Evolutionary conservation across 139 green algal genomes (phyloP).

Genomic region (Chloropicon primus): DNA sequence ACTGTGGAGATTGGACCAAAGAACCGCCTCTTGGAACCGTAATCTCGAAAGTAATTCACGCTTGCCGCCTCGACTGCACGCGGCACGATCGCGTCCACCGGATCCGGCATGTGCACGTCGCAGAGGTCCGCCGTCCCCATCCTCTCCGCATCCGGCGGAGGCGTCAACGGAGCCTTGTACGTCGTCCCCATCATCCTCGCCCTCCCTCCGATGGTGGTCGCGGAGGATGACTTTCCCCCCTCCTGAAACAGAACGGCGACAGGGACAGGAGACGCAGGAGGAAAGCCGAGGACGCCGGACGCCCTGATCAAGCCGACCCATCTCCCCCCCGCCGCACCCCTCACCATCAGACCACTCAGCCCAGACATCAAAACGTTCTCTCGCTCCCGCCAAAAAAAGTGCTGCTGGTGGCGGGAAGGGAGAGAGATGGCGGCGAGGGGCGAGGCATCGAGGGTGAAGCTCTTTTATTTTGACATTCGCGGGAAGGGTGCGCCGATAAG

Average conservation of each 20-base stretch:
- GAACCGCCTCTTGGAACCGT: slow-evolving; percentile 52
- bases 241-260: too few species aligned
- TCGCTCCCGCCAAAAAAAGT: too few species aligned
- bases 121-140: slow-evolving; percentile 68
- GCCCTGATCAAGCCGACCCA: too few species aligned
- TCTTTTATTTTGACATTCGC: not conserved
- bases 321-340: too few species aligned
- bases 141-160: slow-evolving; percentile 46
- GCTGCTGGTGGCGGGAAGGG: not conserved
- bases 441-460: not conserved
- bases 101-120: slow-evolving; percentile 52
- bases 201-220: not conserved
- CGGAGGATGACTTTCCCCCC: too few species aligned
- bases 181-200: too few species aligned
- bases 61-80: slow-evolving; percentile 28
- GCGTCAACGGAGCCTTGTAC: slow-evolving; percentile 17
- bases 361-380: too few species aligned
- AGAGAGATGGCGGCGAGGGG: not conserved
- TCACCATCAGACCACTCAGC: too few species aligned
- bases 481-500: not conserved
- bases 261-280: too few species aligned
- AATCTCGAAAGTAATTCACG: slow-evolving; percentile 40
- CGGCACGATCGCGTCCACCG: slow-evolving; percentile 36
- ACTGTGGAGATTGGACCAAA: slow-evolving; percentile 54
- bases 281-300: too few species aligned